Conservation (phyloP, 805 yeast species). For the Zygosaccharomyces siamensis region DNA sequence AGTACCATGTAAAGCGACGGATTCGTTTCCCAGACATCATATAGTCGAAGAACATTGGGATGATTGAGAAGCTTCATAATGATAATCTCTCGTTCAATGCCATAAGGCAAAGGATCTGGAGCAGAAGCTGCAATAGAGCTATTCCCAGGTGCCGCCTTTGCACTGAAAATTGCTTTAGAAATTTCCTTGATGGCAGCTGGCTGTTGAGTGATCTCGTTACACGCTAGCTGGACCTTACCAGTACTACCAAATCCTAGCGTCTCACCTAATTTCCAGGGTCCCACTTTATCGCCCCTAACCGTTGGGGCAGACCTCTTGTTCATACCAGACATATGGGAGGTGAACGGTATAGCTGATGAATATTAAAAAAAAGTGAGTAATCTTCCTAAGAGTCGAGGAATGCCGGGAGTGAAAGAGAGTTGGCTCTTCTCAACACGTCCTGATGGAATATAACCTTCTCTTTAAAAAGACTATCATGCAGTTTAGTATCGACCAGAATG, state of each 20-base stretch:
- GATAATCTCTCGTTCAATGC: constrained; percentile 81
- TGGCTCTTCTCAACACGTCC: not conserved
- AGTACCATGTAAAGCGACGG: constrained; percentile 78
- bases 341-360: not conserved
- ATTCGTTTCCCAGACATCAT: constrained; percentile 85
- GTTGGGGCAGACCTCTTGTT: constrained; percentile 18
- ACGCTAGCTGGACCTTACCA: constrained; percentile 89
- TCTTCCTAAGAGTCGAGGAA: too few species aligned
- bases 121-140: constrained; percentile 39
- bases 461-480: not conserved
- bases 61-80: constrained; percentile 79
- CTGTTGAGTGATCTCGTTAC: constrained; percentile 76
- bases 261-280: constrained; percentile 95
- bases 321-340: constrained; percentile 7
- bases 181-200: constrained; percentile 96
- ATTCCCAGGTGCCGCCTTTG: constrained; percentile 29
- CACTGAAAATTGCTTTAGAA: constrained; percentile 65
- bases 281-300: constrained; percentile 47
- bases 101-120: constrained; percentile 63
- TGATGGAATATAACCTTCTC: not conserved
- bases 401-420: not conserved
- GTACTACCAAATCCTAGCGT: constrained; percentile 96
- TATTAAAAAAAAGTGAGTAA: too few species aligned
- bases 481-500: not conserved
- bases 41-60: constrained; percentile 70